Evolutionary conservation across 2,329 filamentous ascomycete genomes (phyloP), one percentile per base, ranked within the genome.

Genomic region (Sphaerulina populicola): DNA sequence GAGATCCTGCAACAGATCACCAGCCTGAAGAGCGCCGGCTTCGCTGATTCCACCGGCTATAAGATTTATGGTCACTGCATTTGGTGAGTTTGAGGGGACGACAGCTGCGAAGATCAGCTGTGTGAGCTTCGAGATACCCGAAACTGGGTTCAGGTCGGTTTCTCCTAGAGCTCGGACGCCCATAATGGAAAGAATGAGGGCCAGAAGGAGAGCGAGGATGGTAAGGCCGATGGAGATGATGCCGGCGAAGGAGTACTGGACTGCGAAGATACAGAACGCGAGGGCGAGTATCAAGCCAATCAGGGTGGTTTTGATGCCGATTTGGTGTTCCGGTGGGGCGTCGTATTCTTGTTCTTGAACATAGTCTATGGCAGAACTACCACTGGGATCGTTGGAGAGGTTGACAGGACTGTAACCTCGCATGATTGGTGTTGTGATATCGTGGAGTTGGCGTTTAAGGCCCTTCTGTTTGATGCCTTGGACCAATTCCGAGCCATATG

Each of bases 141-240:
- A 94, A 2, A 97, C 93, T 0, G 93, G 93, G 65, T 97, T 97
- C 8, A 98, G 76, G 63, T 98, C 93, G 4, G 93, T 97, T 73
- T 97, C 81, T 38, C 82, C 81, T 0, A 82, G 71, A 0, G 81
- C 80, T 37, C 80, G 77, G 2, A 83, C 80, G 40, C 79, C 80
- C 79, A 83, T 82, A 50, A 83, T 73, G 35, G 75, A 79, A 9
- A 83, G 72, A 7, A 83, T 64, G 6, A 93, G 83, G 50, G 85
- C 87, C 14, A 93, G 77, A 1, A 90, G 60, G 21, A 98, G 79
- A 0, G 93, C 88, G 68, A 97, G 83, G 27, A 94, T 67, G 6
- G 95, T 91, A 2, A 94, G 85, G 10, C 84, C 77, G 47, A 90
- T 76, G 0, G 90, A 87, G 1, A 97, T 88, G 3, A 95, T 77